Evolutionary conservation across 371 early-diverging fungal genomes (phyloP), one percentile per base, ranked within the genome.

Genomic region (Apophysomyces sp.): DNA sequence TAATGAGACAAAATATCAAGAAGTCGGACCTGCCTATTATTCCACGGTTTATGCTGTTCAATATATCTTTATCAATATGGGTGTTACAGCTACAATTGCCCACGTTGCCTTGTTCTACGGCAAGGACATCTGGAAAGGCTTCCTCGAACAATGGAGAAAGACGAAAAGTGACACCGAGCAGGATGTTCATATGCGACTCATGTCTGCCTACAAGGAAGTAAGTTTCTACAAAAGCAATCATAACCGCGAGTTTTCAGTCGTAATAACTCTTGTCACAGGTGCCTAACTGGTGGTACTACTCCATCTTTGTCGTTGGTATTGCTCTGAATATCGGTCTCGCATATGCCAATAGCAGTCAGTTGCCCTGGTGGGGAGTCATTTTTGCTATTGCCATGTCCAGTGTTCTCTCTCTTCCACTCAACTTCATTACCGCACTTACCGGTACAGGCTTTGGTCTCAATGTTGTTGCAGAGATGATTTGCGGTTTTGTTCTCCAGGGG

Each of bases 201-300:
- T 78, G 78, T 8, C 37, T 2, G 65, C 67, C 11, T 76, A 71
- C 44, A 62, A 72, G 63, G 78, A 77, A 65, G 71, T 74, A 68
- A 55, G 68, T 76, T 15, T 44, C 21, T n/a, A 44, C 71, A 16
- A 3, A 0, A 21, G 0, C 2, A 44, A 82, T 4, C 13, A 0
- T 44, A 44, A 9, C 9, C 8, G 21, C 27, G 49, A 15, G 21
- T 44, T 16, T 52, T 68, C 30, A 81, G 8, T 34, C 81, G 81
- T n/a, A n/a, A n/a, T n/a, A n/a, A n/a, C n/a, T n/a, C n/a, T 71
- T 73, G 29, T 60, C 54, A 1, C 86, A 89, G 68, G 86, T 92
- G 21, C 94, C 94, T 2, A 72, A 76, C 40, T 87, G 86, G 87
- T 92, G 94, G 94, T 92, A 92, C 52, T 71, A 77, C 41, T 51